Evolutionary conservation across 2,329 filamentous ascomycete genomes (phyloP).

Genomic region (Fusarium sarcochroum): DNA sequence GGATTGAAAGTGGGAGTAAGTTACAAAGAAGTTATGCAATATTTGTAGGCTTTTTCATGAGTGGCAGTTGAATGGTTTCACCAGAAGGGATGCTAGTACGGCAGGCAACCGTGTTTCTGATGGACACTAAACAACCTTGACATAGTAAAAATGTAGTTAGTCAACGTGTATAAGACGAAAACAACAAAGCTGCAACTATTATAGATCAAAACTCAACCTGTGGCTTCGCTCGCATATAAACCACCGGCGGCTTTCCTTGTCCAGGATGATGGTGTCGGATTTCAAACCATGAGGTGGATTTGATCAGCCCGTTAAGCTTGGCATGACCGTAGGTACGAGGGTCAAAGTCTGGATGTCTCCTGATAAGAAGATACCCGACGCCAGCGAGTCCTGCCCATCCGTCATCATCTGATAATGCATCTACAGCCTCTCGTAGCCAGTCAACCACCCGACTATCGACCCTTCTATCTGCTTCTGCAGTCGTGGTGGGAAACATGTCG

Average conservation of each 20-base stretch:
- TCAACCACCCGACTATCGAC: not conserved
- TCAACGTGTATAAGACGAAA: too few species aligned
- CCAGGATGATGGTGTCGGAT: constrained; percentile 1
- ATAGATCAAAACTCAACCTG: too few species aligned
- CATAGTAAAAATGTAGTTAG: too few species aligned
- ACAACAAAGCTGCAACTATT: too few species aligned
- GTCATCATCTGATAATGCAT: constrained; percentile 40
- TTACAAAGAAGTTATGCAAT: too few species aligned
- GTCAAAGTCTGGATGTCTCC: constrained; percentile 51
- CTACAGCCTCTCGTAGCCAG: constrained; percentile 37
- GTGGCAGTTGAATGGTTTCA: too few species aligned
- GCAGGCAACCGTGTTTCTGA: too few species aligned
- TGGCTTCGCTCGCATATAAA: constrained; percentile 1
- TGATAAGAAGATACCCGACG: constrained; percentile 47
- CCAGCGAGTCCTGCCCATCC: constrained; percentile 50
- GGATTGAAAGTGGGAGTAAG: not conserved
- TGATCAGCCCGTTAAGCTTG: constrained; percentile 43
- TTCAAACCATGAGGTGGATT: constrained; percentile 2
- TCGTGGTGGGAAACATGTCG: not conserved
- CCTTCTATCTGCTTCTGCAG: not conserved
- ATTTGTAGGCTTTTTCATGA: too few species aligned
- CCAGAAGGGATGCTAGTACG: too few species aligned
- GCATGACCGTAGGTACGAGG: constrained; percentile 47
- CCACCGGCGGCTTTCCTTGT: constrained; percentile 4
- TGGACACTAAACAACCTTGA: too few species aligned